Evolutionary conservation across 163 green algal species (phyloP).

Genomic region (Prototheca stagnorum): DNA sequence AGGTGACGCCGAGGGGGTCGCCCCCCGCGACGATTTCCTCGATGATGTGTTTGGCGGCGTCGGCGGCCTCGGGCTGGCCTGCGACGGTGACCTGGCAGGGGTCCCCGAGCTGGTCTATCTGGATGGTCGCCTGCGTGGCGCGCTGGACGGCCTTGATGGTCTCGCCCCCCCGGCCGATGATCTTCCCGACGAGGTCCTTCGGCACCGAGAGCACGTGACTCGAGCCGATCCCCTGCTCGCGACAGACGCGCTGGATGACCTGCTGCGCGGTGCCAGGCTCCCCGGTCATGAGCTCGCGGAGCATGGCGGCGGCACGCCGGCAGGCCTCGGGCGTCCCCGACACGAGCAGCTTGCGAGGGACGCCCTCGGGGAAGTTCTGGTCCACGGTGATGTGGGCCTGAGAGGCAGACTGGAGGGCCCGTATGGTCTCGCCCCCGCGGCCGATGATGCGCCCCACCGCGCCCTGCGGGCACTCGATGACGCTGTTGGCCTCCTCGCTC

Average conservation of each 20-base stretch:
- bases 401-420: conserved; percentile 72
- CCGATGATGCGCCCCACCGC: conserved; percentile 92
- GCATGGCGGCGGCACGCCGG: conserved; percentile 42
- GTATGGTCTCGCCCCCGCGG: conserved; percentile 88
- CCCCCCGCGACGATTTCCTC: conserved; percentile 43
- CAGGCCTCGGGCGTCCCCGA: conserved; percentile 48
- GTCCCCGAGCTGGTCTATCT: conserved; percentile 76
- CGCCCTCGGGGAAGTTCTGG: conserved; percentile 59
- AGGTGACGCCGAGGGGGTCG: conserved; percentile 23
- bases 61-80: conserved; percentile 23
- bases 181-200: conserved; percentile 71
- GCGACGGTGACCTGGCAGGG: conserved; percentile 34
- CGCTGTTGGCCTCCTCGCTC: conserved; percentile 30
- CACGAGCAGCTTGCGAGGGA: conserved; percentile 56
- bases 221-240: conserved; percentile 43
- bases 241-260: conserved; percentile 70
- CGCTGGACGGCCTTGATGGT: conserved; percentile 86
- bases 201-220: conserved; percentile 51
- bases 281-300: conserved; percentile 68
- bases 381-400: conserved; percentile 42
- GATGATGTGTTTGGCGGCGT: conserved; percentile 37
- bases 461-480: conserved; percentile 53
- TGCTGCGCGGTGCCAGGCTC: conserved; percentile 50
- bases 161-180: conserved; percentile 90
- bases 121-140: conserved; percentile 62